Evolutionary conservation across 257 asterid species (phyloP).

Genomic region (Plantago major): DNA sequence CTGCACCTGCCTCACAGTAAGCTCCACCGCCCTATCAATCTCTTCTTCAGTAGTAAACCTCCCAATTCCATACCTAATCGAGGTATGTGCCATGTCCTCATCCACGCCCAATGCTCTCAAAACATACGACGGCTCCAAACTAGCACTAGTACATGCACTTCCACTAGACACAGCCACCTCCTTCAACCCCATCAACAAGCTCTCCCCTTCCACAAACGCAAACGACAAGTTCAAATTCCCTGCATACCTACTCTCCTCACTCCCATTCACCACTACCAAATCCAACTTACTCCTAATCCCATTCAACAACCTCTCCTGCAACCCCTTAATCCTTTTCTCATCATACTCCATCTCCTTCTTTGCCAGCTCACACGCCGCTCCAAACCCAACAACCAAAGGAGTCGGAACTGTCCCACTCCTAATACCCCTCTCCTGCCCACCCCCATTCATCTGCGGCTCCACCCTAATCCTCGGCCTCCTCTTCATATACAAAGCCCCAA

Average conservation of each 20-base stretch:
- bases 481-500: constrained; percentile 88
- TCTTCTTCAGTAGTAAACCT: constrained; percentile 91
- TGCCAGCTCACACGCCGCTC: constrained; percentile 89
- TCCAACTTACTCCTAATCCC: constrained; percentile 68
- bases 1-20: constrained; percentile 87
- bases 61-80: constrained; percentile 96
- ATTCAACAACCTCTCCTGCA: constrained; percentile 63
- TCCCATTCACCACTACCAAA: constrained; percentile 89
- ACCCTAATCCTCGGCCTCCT: constrained; percentile 93
- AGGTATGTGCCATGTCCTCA: constrained; percentile 98
- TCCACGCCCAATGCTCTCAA: constrained; percentile 97
- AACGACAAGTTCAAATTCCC: constrained; percentile 95
- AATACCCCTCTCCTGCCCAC: constrained; percentile 98
- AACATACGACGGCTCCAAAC: constrained; percentile 95
- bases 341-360: constrained; percentile 95
- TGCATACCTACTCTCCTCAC: constrained; percentile 67
- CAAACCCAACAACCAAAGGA: constrained; percentile 91
- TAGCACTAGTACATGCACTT: constrained; percentile 96
- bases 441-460: constrained; percentile 97
- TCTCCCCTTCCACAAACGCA: constrained; percentile 97
- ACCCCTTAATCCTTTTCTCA: constrained; percentile 50
- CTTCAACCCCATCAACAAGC: constrained; percentile 96
- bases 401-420: constrained; percentile 98
- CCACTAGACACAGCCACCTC: constrained; percentile 99
- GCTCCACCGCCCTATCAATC: constrained; percentile 80